phyloP scores from a whole-genome alignment of 345 rosid genomes.

The Abelmoschus esculentus region DNA sequence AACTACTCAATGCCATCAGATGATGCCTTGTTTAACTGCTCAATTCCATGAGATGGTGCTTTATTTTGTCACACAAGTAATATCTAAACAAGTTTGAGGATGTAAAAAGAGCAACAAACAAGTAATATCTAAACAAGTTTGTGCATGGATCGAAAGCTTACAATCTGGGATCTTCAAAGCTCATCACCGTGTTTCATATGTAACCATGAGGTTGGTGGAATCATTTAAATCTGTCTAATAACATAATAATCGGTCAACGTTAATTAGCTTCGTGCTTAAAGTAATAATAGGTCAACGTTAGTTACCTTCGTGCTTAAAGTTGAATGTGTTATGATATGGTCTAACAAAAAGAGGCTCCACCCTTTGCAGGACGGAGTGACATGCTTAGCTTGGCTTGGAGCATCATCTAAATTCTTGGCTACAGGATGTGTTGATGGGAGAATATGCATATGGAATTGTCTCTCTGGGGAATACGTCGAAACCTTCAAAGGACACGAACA shows the following conservation, averaged over 20 bases:
- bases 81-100: too few species aligned
- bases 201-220: constrained; percentile 51
- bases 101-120: too few species aligned
- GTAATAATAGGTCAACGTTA: too few species aligned
- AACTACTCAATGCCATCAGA: too few species aligned
- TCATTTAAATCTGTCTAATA: neutral
- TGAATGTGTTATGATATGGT: too few species aligned
- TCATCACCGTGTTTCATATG: constrained; percentile 63
- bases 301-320: neutral
- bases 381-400: constrained; percentile 73
- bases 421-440: constrained; percentile 74
- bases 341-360: neutral
- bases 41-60: too few species aligned
- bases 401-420: constrained; percentile 54
- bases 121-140: too few species aligned
- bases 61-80: too few species aligned
- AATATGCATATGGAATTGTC: constrained; percentile 75
- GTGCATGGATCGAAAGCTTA: constrained; percentile 70
- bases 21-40: too few species aligned
- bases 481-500: constrained; percentile 60
- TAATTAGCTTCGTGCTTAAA: neutral
- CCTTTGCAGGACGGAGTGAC: constrained; percentile 62
- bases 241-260: neutral
- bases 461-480: constrained; percentile 57
- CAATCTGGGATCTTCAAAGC: constrained; percentile 76